Base-by-base conservation (phyloP, 129 eudicot species). In the Apium graveolens region DNA sequence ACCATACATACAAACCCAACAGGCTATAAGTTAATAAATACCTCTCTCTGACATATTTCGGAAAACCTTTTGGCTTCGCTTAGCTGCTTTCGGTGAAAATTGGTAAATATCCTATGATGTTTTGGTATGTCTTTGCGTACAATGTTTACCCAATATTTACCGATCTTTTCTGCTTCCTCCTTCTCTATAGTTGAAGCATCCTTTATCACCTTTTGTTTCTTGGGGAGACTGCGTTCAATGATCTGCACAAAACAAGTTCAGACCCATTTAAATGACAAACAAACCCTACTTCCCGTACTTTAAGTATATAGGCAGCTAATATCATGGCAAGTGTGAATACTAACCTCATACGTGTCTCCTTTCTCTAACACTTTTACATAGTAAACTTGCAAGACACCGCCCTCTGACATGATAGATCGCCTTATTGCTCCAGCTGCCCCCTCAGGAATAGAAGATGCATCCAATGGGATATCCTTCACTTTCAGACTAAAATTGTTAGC, bases 41-140 rank as follows among this genome's bases (percentile, higher is more conserved):
- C 99, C 91, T 95, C 99, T 90, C 97, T 90, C 88, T 92, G 97
- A 87, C 99, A 95, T 42, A 79, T 80, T 76, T 95, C 99, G n/a
- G 99, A 86, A 53, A 90, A 86, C 84, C 97, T 84, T 87, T 91
- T 95, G 42, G 99, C 99, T 80, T 95, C 99, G 79, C 81, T 83
- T 78, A 87, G 71, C 82, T 95, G 97, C 85, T 90, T 95, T 80
- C 89, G 89, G 77, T 91, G 92, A 79, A 87, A 85, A 77, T 80
- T 88, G 46, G 87, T 88, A 81, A 92, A 92, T 69, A 70, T 82
- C 77, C 91, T 86, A 60, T 92, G 96, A 79, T 95, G 97, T 74
- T 90, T 95, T 38, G 96, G 99, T 60, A 95, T 83, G 77, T 95
- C 99, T 83, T 90, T 92, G 79, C 96, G 80, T 34, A 87, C 99